Conservation (phyloP, 2,329 filamentous ascomycete genomes). For the Monilinia fructigena region DNA sequence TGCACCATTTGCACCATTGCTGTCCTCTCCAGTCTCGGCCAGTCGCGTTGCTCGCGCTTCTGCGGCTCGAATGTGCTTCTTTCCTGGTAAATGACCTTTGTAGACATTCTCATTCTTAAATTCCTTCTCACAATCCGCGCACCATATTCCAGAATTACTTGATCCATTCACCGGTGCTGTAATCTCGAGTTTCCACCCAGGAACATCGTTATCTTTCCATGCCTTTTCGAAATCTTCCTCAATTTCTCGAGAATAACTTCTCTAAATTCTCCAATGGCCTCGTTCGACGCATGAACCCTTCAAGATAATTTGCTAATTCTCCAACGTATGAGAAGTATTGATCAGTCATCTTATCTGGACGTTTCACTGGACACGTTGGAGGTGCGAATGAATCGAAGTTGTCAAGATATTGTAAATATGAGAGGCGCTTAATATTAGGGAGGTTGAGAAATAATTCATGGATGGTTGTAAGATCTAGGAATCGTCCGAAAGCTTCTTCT, state of each 20-base stretch:
- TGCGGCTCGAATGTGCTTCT: slow-evolving; percentile 88
- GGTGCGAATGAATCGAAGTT: slow-evolving; percentile 82
- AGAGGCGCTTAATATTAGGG: slow-evolving; percentile 77
- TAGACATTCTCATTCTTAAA: slow-evolving; percentile 97
- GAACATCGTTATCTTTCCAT: slow-evolving; percentile 78
- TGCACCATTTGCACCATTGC: slow-evolving; percentile 31
- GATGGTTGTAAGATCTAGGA: slow-evolving; percentile 79
- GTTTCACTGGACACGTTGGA: slow-evolving; percentile 71
- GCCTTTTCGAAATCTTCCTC: slow-evolving; percentile 79
- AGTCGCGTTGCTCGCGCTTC: slow-evolving; percentile 58
- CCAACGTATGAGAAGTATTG: slow-evolving; percentile 89
- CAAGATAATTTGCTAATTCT: slow-evolving; percentile 76
- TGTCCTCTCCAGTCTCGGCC: slow-evolving; percentile 41
- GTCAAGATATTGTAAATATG: slow-evolving; percentile 91
- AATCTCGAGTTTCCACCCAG: slow-evolving; percentile 69
- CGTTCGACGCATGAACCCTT: slow-evolving; percentile 81
- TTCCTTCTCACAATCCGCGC: slow-evolving; percentile 86
- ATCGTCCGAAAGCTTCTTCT: slow-evolving; percentile 90
- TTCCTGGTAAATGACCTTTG: slow-evolving; percentile 81
- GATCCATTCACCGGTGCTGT: slow-evolving; percentile 30
- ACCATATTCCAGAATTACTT: slow-evolving; percentile 74
- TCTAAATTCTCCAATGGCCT: slow-evolving; percentile 83
- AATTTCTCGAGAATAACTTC: slow-evolving; percentile 72
- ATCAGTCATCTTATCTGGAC: slow-evolving; percentile 84
- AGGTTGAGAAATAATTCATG: slow-evolving; percentile 92